Conservation (phyloP, 192 early-diverging fungal species). For the Spizellomyces punctatus region DNA sequence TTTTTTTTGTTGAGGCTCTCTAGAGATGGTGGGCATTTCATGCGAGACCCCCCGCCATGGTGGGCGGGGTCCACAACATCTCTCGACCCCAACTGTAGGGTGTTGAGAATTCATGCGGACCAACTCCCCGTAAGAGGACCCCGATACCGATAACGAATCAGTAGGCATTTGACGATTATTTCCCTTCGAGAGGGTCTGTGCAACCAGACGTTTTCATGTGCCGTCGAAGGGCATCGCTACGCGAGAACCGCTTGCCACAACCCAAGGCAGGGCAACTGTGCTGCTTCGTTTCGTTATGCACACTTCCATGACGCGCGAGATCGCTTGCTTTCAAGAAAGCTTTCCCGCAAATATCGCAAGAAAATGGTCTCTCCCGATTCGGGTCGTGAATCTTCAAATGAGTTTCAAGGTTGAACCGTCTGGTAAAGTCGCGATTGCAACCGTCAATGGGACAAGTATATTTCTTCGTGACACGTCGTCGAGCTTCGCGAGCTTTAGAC, state of each 20-base stretch:
- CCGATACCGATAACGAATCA: too few species aligned
- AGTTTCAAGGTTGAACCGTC: conserved; percentile 20
- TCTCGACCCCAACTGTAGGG: too few species aligned
- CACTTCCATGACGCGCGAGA: conserved; percentile 63
- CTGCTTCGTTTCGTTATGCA: conserved; percentile 59
- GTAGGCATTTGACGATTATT: too few species aligned
- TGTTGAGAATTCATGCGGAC: too few species aligned
- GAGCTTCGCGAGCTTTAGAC: not conserved
- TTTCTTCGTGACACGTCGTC: not conserved
- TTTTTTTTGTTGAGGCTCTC: too few species aligned
- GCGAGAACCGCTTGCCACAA: conserved; percentile 61
- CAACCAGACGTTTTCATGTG: conserved; percentile 45
- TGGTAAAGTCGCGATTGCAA: conserved; percentile 19
- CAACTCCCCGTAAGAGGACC: too few species aligned
- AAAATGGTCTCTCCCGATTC: conserved; percentile 9
- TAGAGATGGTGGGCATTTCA: too few species aligned
- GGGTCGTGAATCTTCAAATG: conserved; percentile 32
- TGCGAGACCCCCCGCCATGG: too few species aligned
- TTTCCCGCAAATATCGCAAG: conserved; percentile 8
- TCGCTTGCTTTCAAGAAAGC: conserved; percentile 58
- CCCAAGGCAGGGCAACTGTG: conserved; percentile 48
- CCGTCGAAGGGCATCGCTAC: conserved; percentile 67
- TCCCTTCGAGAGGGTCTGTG: not conserved
- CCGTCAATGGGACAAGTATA: conserved; percentile 16
- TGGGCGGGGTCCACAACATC: too few species aligned